A percentile compares a stretch with the other conserved stretches of the same genome.
Conservation (phyloP, 441 rosid species). For the Gossypium schwendimanii region DNA sequence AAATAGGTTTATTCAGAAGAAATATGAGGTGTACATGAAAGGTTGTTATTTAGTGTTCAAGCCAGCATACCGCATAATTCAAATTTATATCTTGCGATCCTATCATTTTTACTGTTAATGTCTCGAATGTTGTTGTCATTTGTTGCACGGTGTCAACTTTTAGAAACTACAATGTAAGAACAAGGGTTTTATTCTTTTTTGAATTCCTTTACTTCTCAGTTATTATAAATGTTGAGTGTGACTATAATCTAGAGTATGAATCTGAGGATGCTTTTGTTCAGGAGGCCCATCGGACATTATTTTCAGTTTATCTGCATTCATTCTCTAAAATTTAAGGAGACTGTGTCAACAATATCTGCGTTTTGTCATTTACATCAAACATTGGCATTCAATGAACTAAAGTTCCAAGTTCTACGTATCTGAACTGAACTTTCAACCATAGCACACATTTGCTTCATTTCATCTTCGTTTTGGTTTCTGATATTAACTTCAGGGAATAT, state of each 20-base stretch:
- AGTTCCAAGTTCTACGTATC: neutral
- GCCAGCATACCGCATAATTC: neutral
- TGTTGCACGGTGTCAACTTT: neutral
- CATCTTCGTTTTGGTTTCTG: neutral
- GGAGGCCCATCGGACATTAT: neutral
- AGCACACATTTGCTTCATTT: neutral
- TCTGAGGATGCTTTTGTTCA: neutral
- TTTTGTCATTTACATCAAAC: neutral
- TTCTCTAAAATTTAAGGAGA: neutral
- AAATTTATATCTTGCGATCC: neutral
- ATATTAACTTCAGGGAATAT: neutral
- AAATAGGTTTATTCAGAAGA: neutral
- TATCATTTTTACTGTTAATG: neutral
- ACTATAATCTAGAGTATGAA: too few species aligned
- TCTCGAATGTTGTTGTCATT: neutral
- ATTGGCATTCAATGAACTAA: neutral
- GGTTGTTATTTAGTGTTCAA: conserved; percentile 1
- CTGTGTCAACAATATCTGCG: neutral
- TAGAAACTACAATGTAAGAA: neutral
- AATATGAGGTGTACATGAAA: neutral
- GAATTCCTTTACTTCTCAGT: neutral
- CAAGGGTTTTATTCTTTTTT: neutral
- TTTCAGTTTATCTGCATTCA: neutral
- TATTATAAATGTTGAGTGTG: neutral
- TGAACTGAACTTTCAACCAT: neutral